These are phyloP conservation scores for Penicillium tannophilum DNA, from an alignment of 495 filamentous ascomycete genomes.

Conservation along the genomic window DNA sequence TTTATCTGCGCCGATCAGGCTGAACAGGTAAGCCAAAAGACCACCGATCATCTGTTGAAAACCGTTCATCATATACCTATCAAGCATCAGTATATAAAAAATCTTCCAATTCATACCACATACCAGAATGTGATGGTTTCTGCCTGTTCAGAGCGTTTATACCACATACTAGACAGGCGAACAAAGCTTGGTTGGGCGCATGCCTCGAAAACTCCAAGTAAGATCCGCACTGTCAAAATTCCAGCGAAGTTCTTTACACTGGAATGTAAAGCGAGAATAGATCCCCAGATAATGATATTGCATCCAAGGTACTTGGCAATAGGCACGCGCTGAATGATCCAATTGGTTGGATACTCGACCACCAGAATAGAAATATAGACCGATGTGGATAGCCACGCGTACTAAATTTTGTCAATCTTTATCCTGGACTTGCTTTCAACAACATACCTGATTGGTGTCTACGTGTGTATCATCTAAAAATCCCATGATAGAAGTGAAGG, in stretches of 20 bases:
- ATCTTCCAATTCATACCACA: slow-evolving; percentile 7
- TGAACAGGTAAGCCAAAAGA: slow-evolving; percentile 45
- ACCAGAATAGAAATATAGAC: slow-evolving; percentile 43
- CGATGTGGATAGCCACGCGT: slow-evolving; percentile 40
- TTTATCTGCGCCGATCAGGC: slow-evolving; percentile 22
- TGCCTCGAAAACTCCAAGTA: slow-evolving; percentile 64
- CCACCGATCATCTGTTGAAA: slow-evolving; percentile 48
- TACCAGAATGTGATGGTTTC: slow-evolving; percentile 59
- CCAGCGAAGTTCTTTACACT: slow-evolving; percentile 51
- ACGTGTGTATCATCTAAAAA: slow-evolving; percentile 47
- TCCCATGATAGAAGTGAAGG: slow-evolving; percentile 62
- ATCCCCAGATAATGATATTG: slow-evolving; percentile 58
- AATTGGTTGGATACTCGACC: slow-evolving; percentile 46
- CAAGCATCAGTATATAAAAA: background rate
- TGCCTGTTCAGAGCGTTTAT: slow-evolving; percentile 60
- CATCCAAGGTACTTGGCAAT: slow-evolving; percentile 53
- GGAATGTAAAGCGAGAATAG: slow-evolving; percentile 48
- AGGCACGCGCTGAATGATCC: slow-evolving; percentile 48
- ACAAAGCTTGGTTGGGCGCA: slow-evolving; percentile 51
- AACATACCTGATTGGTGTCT: background rate
- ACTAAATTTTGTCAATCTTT: slow-evolving; percentile 22
- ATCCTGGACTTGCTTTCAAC: background rate
- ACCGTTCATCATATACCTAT: slow-evolving; percentile 56
- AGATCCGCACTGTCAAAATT: slow-evolving; percentile 50
- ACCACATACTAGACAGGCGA: slow-evolving; percentile 64